Percentiles rank a stretch among this genome's conserved stretches.
These are phyloP conservation scores for Trypanosomatidae sp. DNA, from an alignment of 208 protist species.

Conservation along the genomic window DNA sequence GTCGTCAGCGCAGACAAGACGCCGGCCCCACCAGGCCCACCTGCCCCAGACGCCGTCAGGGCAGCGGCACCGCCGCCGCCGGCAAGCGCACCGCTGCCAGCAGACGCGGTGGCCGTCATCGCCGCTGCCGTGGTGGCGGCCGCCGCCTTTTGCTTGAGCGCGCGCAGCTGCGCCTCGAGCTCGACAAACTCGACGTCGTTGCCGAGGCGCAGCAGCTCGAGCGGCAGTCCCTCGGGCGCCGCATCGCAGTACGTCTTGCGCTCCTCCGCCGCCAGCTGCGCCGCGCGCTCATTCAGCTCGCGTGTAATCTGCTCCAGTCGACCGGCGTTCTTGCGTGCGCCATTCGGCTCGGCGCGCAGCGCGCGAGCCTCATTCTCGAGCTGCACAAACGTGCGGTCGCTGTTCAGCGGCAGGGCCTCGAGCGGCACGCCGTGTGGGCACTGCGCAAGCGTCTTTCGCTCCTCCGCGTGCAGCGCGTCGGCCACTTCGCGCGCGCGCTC, in stretches of 20 bases:
- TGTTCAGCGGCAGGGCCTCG: constrained; percentile 41
- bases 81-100: too few relatives aligned
- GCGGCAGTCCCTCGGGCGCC: constrained; percentile 23
- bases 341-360: constrained; percentile 18
- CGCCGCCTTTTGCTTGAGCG: constrained; percentile 35
- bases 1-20: too few relatives aligned
- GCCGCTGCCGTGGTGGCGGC: background rate
- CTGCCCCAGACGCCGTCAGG: too few relatives aligned
- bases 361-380: constrained; percentile 48
- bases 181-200: constrained; percentile 37
- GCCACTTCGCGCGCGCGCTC: constrained; percentile 49
- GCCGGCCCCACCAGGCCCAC: too few relatives aligned
- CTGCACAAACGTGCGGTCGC: constrained; percentile 33
- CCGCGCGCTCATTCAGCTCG: constrained; percentile 37
- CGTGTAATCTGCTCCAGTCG: constrained; percentile 29
- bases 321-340: constrained; percentile 26
- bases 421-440: constrained; percentile 48
- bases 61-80: too few relatives aligned
- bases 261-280: constrained; percentile 35
- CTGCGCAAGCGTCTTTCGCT: constrained; percentile 26
- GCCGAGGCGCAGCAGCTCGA: constrained; percentile 40
- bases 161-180: constrained; percentile 34
- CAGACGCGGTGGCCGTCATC: too few relatives aligned
- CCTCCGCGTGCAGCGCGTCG: constrained; percentile 34
- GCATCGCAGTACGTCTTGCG: constrained; percentile 36